Conservation (phyloP, 2,329 filamentous ascomycete genomes). For the Pestalotiopsis sp. region DNA sequence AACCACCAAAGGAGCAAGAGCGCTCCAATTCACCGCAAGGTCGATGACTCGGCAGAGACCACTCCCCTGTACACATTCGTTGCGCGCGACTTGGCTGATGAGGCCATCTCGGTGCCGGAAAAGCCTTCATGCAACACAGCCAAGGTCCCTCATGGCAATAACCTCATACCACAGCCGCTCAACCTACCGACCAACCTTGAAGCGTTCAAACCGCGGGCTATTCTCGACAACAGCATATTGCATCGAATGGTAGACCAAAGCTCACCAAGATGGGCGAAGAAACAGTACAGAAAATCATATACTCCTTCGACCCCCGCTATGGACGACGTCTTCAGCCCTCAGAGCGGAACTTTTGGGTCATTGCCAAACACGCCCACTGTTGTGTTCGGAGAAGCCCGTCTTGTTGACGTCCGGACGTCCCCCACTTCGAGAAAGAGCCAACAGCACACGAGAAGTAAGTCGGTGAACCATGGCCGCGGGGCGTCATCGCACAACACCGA, state of each 20-base stretch:
- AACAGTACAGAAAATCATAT: slow-evolving; percentile 10
- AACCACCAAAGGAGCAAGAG: slow-evolving; percentile 51
- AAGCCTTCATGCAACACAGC: not conserved
- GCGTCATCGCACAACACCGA: slow-evolving; percentile 27
- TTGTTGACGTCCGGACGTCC: slow-evolving; percentile 28
- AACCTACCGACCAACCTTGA: not conserved
- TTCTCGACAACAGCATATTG: slow-evolving; percentile 3
- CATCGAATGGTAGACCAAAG: not conserved
- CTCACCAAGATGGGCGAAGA: slow-evolving; percentile 12
- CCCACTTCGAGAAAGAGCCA: not conserved
- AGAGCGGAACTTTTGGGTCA: slow-evolving; percentile 23
- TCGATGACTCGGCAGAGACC: slow-evolving; percentile 45
- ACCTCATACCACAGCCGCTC: not conserved
- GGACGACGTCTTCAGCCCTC: slow-evolving; percentile 21
- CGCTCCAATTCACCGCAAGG: slow-evolving; percentile 48
- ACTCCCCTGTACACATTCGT: slow-evolving; percentile 55
- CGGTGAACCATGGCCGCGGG: slow-evolving; percentile 29
- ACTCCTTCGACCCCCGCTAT: slow-evolving; percentile 16
- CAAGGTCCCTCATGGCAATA: not conserved
- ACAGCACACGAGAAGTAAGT: slow-evolving; percentile 23
- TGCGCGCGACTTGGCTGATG: slow-evolving; percentile 19
- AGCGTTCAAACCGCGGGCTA: not conserved
- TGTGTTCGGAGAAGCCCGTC: slow-evolving; percentile 28
- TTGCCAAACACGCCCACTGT: slow-evolving; percentile 27
- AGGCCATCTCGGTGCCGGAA: not conserved